Evolutionary conservation across 148 eudicot species (phyloP).

Genomic region (Agrostemma githago): DNA sequence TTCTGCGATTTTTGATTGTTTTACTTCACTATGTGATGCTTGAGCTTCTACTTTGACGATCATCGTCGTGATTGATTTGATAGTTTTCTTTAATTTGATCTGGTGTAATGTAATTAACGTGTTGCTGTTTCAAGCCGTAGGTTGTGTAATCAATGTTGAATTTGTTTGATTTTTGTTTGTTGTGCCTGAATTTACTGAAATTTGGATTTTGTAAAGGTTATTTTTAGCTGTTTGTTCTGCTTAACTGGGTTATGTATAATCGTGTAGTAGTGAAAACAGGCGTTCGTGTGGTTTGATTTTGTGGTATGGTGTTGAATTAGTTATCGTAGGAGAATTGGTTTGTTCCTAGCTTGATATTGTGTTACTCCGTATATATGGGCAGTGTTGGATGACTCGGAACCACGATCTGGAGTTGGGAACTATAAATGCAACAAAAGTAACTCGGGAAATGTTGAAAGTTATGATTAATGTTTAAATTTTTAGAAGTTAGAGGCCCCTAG

Average conservation of each 20-base stretch:
- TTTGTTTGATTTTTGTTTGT: background rate
- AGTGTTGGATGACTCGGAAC: background rate
- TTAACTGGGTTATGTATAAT: background rate
- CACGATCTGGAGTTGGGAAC: background rate
- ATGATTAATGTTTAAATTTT: background rate
- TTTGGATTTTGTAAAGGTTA: background rate
- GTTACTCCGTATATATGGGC: background rate
- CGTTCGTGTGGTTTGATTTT: background rate
- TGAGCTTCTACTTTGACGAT: background rate
- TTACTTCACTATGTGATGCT: background rate
- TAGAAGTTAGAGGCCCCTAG: background rate
- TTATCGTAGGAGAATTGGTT: background rate
- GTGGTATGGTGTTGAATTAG: background rate
- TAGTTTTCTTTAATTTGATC: slow-evolving; percentile 1
- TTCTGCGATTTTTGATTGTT: background rate
- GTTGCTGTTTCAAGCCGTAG: background rate
- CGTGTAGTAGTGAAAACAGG: background rate
- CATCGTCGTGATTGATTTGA: background rate
- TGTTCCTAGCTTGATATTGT: background rate
- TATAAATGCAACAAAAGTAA: too few species aligned
- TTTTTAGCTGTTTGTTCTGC: background rate
- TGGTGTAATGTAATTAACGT: slow-evolving; percentile 5
- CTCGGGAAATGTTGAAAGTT: background rate
- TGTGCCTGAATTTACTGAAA: background rate
- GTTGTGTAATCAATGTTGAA: slow-evolving; percentile 11